These are phyloP conservation scores for Kuraishia hungarica DNA, from an alignment of 805 yeast species.

Conservation along the genomic window DNA sequence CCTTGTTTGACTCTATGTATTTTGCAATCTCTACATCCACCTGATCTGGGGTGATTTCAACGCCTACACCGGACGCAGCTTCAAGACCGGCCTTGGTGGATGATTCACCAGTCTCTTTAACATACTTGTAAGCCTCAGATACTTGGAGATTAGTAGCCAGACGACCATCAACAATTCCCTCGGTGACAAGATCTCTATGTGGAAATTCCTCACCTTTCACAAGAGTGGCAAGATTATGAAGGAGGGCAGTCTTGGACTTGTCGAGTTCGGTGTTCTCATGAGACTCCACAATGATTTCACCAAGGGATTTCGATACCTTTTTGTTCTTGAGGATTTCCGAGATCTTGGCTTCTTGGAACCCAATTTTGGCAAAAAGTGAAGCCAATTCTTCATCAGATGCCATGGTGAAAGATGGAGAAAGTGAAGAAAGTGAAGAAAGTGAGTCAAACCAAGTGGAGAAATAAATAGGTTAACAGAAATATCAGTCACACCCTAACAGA, in stretches of 20 bases:
- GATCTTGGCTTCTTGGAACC: constrained; percentile 66
- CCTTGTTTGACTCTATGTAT: constrained; percentile 52
- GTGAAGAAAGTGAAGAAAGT: no score
- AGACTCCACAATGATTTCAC: constrained; percentile 44
- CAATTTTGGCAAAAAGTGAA: constrained; percentile 35
- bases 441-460: no score
- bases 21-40: constrained; percentile 48
- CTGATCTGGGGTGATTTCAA: constrained; percentile 57
- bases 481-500: no score
- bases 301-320: constrained; percentile 69
- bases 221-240: constrained; percentile 72
- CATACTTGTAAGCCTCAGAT: constrained; percentile 70
- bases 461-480: no score
- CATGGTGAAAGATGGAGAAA: neutral
- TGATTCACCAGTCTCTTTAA: constrained; percentile 38
- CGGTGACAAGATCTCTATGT: constrained; percentile 42
- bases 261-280: constrained; percentile 30
- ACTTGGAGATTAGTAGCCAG: constrained; percentile 67
- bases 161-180: constrained; percentile 56
- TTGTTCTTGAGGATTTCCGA: constrained; percentile 79
- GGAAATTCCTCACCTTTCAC: constrained; percentile 50
- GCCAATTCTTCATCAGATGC: constrained; percentile 14
- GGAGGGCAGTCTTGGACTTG: constrained; percentile 51
- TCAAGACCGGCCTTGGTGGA: constrained; percentile 47
- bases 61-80: constrained; percentile 73